These are phyloP conservation scores for Artomyces pyxidatus DNA, from an alignment of 768 basidiomycete genomes.

Conservation along the genomic window DNA sequence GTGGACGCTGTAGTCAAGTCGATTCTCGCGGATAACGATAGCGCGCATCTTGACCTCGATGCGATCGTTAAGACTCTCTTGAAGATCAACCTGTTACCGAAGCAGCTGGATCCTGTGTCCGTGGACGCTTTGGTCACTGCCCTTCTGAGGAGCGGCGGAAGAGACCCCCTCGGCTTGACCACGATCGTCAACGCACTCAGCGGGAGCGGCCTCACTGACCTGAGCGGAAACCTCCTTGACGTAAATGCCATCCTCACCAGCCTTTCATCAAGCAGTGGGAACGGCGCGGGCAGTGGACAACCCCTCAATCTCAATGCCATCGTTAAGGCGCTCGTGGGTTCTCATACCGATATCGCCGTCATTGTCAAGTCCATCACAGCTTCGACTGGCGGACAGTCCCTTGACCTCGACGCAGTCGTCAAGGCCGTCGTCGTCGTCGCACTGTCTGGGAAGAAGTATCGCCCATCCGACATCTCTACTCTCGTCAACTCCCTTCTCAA, in stretches of 20 bases:
- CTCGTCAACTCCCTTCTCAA: not conserved
- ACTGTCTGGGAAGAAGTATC: not conserved
- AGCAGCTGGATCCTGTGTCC: not conserved
- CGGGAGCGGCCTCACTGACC: not conserved
- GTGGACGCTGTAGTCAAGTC: not conserved
- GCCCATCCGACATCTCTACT: not conserved
- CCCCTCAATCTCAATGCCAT: not conserved
- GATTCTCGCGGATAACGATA: too few relatives aligned
- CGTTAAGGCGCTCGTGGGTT: not conserved
- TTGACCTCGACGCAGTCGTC: not conserved
- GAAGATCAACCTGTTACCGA: not conserved
- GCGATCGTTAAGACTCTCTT: not conserved
- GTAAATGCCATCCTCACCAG: not conserved
- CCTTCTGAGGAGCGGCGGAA: not conserved
- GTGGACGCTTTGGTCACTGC: too few relatives aligned
- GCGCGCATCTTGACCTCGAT: not conserved
- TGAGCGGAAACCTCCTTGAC: not conserved
- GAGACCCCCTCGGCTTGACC: not conserved
- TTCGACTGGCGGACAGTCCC: not conserved
- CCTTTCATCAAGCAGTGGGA: too few relatives aligned
- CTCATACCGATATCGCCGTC: not conserved
- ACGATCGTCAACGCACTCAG: too few relatives aligned
- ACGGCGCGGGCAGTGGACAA: too few relatives aligned
- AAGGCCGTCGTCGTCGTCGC: not conserved
- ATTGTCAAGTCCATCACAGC: not conserved